These are phyloP conservation scores for Yamadazyma sp. DNA, from an alignment of 805 yeast genomes.

Conservation along the genomic window DNA sequence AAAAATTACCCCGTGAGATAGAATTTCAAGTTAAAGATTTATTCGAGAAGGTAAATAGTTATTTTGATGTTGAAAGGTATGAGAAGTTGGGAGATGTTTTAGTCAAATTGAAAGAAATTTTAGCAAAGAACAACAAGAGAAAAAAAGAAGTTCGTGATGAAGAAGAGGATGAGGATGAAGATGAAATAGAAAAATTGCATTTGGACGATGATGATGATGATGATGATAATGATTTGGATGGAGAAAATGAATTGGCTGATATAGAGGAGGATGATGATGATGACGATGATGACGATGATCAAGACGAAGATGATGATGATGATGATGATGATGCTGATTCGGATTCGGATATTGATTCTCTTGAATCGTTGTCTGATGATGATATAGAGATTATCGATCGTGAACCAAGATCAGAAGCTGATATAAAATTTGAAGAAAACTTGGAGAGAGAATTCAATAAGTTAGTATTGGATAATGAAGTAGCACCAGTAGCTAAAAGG, in stretches of 20 bases:
- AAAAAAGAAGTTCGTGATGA: conserved; percentile 16
- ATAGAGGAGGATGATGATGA: conserved; percentile 16
- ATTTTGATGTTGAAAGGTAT: conserved; percentile 27
- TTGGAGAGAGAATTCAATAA: conserved; percentile 56
- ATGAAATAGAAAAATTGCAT: conserved; percentile 14
- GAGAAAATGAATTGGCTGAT: conserved; percentile 14
- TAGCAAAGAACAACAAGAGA: conserved; percentile 14
- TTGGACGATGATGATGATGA: conserved; percentile 14
- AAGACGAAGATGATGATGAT: conserved; percentile 14
- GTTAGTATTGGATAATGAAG: conserved; percentile 41
- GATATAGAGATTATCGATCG: conserved; percentile 13
- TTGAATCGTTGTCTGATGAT: conserved; percentile 8
- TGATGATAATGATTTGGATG: conserved; percentile 15
- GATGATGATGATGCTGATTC: conserved; percentile 23
- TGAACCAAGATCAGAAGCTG: conserved; percentile 24
- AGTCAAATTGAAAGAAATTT: conserved; percentile 26
- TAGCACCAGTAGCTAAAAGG: not conserved
- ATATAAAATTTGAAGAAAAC: conserved; percentile 45
- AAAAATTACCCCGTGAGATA: conserved; percentile 62
- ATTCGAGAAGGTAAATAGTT: conserved; percentile 23
- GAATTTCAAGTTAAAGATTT: conserved; percentile 50
- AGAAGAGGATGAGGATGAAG: conserved; percentile 16
- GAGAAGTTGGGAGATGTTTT: conserved; percentile 42
- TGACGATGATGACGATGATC: conserved; percentile 14
- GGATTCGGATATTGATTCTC: conserved; percentile 10